Evolutionary conservation across 2,329 filamentous ascomycete genomes (phyloP), one percentile per base, ranked within the genome.

Genomic region (Xylariales sp.): DNA sequence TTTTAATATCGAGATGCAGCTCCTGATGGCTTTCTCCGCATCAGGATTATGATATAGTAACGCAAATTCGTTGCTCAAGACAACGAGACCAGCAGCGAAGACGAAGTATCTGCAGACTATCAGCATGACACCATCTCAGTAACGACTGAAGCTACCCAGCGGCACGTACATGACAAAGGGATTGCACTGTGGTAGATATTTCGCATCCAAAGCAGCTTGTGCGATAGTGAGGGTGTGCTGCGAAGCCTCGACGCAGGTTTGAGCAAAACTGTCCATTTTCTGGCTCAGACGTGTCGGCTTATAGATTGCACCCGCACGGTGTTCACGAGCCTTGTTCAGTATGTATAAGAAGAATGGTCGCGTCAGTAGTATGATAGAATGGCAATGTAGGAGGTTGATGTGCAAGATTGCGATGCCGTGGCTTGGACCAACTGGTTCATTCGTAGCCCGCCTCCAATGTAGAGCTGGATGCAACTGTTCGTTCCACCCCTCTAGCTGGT

Each of bases 321-420:
- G 54, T 45, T 59, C 54, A 25, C 60, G 57, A 2, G 57, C 53
- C 52, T 63, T 61, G 42, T 66, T 76, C 29, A 81, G 64, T 10
- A 80, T 66, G 43, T 73, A 76, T 11, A 83, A 60, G 44, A 84
- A 80, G 54, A 84, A 84, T 0, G 82, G 80, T 20, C 81, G 68
- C 1, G 77, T 81, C 1, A 85, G 67, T 0, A 85, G 65, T 19
- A 84, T 72, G 31, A 82, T 71, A 0, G 78, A 76, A 53, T 84
- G 79, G 42, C 71, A 76, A 43, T 82, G 76, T 25, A 83, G 63
- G 18, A 84, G 62, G 45, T 82, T 80, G 43, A 74, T 65, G 48
- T 84, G 80, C 5, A 84, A 59, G n/a, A 80, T 72, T 4, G 76
- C 73, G 24, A 83, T 71, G 3, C 73, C 72, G 45, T 77, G 66